Percentiles rank a stretch among this genome's conserved stretches.
Conservation (phyloP, 1,284 basidiomycete genomes). For the Cryptococcus jaspeensis region DNA sequence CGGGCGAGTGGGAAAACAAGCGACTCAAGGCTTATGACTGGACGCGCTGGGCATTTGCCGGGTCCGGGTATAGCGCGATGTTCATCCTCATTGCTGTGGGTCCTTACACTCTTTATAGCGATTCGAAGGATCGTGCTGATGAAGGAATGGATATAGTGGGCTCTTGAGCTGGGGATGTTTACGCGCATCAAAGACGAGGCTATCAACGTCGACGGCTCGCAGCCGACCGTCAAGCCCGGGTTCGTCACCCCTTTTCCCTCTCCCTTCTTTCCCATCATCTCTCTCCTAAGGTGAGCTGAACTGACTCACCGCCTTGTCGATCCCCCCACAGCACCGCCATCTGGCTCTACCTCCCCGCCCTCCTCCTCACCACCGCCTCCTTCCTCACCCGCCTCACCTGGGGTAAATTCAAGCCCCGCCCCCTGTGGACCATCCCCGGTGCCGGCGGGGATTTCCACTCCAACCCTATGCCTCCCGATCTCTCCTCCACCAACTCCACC, state of each 20-base stretch:
- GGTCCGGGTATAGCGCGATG: constrained; percentile 14
- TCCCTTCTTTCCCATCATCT: too few species aligned
- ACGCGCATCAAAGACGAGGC: constrained; percentile 11
- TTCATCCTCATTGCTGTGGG: constrained; percentile 30
- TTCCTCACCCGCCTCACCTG: constrained; percentile 20
- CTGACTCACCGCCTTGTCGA: too few species aligned
- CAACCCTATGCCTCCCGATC: background rate
- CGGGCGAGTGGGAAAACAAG: constrained; percentile 27
- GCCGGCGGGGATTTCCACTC: background rate
- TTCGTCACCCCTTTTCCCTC: too few species aligned
- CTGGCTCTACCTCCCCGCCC: constrained; percentile 30
- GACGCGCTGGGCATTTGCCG: constrained; percentile 25
- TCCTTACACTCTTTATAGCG: background rate
- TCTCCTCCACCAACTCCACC: too few species aligned
- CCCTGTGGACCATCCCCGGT: constrained; percentile 29
- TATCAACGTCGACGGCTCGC: constrained; percentile 7
- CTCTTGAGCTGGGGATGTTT: constrained; percentile 22
- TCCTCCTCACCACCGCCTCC: constrained; percentile 19
- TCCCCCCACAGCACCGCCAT: constrained; percentile 24
- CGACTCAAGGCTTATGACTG: constrained; percentile 20
- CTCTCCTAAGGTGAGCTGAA: too few species aligned
- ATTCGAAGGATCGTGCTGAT: background rate
- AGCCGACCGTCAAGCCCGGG: constrained; percentile 23
- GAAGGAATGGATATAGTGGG: constrained; percentile 17
- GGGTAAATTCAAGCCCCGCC: constrained; percentile 22